Base-by-base conservation (phyloP, 2,329 filamentous ascomycete genomes). In the Verticillium nonalfalfae region DNA sequence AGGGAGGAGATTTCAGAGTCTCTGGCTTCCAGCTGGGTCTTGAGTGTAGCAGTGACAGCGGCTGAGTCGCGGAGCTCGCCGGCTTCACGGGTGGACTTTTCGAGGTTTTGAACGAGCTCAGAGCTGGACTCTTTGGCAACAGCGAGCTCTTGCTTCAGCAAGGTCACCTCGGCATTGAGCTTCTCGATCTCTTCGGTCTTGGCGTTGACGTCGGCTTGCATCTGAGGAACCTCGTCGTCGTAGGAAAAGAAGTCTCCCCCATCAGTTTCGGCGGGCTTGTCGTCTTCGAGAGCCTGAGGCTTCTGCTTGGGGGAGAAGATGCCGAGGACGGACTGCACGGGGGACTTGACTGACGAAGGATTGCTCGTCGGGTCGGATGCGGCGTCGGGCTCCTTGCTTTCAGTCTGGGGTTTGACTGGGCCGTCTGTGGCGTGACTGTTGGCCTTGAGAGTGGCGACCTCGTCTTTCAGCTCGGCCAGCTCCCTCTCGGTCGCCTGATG, bases 191-290 rank as follows among this genome's bases (percentile, higher is more conserved):
- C 88, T 52, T 85, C 83, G 11, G 88, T 79, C 68, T 90, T 90
- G 61, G 87, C 83, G 59, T 87, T 81, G 3, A 95, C 74, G 66
- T 95, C 89, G 1, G 84, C 81, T 69, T 96, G 89, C n/a, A 97
- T 77, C 60, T 90, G 86, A 3, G 91, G 90, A 14, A 96, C 81
- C 74, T 98, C 94, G 58, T 89, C 89, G 62, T 98, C 93, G 68
- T 93, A 96, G 0, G 93, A 97, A 75, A 97, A 97, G 75, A 97
- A 90, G 57, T 96, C 91, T 33, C 68, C 71, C 0, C 69, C 66
- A 3, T 59, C 58, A 10, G 54, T 14, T 52, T 74, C 77, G 4
- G 75, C 73, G 3, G 71, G 67, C 65, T 70, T 70, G 7, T 63
- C 61, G 7, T 74, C 70, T 36, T 74, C 71, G 7, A 71, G 66